Conservation (phyloP, 306 rosid genomes). For the Vigna mungo region DNA sequence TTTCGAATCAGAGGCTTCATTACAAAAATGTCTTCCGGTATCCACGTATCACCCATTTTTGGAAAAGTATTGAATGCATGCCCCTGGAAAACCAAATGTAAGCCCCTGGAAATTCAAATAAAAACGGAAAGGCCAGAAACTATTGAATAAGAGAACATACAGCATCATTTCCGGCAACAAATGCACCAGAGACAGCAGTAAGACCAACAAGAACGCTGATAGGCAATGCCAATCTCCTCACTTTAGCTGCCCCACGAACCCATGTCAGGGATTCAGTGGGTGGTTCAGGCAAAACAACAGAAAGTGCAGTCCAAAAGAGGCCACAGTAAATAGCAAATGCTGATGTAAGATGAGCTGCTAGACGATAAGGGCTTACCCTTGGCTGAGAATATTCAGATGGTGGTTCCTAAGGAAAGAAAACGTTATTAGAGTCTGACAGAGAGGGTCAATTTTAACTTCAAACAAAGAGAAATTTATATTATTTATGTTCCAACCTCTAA, state of each 20-base stretch:
- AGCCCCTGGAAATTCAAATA: constrained; percentile 26
- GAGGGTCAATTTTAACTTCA: constrained; percentile 28
- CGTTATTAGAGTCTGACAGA: constrained; percentile 28
- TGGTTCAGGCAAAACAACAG: constrained; percentile 95
- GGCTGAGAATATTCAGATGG: constrained; percentile 86
- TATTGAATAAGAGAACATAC: constrained; percentile 53
- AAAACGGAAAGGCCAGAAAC: constrained; percentile 31
- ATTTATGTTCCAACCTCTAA: constrained; percentile 54
- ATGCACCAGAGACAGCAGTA: constrained; percentile 92
- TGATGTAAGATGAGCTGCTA: constrained; percentile 97
- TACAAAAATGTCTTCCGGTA: constrained; percentile 73
- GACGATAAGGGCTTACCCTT: constrained; percentile 96
- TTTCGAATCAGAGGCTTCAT: constrained; percentile 85
- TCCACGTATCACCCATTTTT: constrained; percentile 88
- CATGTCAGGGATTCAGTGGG: constrained; percentile 80
- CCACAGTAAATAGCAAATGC: constrained; percentile 91
- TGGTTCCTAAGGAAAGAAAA: constrained; percentile 70
- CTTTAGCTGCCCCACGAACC: constrained; percentile 91
- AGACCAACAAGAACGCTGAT: constrained; percentile 79
- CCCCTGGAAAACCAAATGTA: constrained; percentile 60
- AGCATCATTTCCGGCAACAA: constrained; percentile 96
- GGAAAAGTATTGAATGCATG: constrained; percentile 90
- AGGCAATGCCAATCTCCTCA: constrained; percentile 76
- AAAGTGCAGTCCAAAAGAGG: constrained; percentile 86
- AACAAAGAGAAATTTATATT: constrained; percentile 31